Evolutionary conservation across 257 asterid species (phyloP).

Genomic region (Nicotiana tomentosiformis): DNA sequence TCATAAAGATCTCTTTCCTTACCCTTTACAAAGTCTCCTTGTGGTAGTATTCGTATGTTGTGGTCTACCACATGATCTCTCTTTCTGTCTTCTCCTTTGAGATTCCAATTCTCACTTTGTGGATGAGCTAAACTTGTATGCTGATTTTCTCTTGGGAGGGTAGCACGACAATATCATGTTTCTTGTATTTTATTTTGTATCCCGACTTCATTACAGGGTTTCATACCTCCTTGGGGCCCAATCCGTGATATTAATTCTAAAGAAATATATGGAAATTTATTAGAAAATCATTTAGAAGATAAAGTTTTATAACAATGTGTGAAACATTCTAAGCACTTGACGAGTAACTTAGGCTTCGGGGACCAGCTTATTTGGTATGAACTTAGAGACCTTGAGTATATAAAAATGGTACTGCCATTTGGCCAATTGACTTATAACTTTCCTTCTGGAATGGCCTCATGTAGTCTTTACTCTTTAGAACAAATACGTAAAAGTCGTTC

Average conservation of each 20-base stretch:
- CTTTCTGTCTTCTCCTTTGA: background rate
- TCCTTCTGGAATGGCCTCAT: background rate
- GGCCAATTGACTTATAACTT: slow-evolving; percentile 4
- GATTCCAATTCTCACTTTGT: background rate
- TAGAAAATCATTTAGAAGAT: background rate
- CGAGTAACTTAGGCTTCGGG: background rate
- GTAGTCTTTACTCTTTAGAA: slow-evolving; percentile 4
- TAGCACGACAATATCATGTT: background rate
- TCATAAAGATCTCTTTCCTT: background rate
- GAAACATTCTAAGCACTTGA: background rate
- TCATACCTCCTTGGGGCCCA: background rate
- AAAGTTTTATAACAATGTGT: background rate
- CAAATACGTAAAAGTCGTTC: background rate
- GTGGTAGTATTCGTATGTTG: background rate
- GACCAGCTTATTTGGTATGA: slow-evolving; percentile 2
- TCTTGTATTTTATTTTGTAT: background rate
- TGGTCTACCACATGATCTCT: background rate
- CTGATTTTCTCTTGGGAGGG: background rate
- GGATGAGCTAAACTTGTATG: background rate
- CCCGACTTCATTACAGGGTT: background rate
- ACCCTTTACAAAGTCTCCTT: background rate
- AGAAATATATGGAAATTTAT: background rate
- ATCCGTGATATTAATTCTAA: background rate
- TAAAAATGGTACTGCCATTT: background rate
- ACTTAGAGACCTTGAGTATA: background rate